Conservation (phyloP, 139 green algal genomes). For the Mesotaenium endlicherianum region DNA sequence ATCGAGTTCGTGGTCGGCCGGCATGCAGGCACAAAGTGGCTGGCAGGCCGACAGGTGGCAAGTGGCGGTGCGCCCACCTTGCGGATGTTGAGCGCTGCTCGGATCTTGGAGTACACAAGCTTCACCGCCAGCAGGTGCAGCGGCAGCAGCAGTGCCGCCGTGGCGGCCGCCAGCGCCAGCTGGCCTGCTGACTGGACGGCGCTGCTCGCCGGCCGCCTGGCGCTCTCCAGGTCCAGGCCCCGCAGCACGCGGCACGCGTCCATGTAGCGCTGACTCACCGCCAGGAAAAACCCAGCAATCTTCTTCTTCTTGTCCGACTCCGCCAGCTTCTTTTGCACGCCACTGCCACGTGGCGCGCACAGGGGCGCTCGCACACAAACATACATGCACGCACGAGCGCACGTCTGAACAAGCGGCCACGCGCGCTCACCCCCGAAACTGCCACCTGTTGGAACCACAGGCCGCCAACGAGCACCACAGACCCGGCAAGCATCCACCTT, state of each 20-base stretch:
- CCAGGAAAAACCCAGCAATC: neutral
- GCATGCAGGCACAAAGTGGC: too few relatives aligned
- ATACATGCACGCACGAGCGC: too few relatives aligned
- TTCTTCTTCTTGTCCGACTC: constrained; percentile 19
- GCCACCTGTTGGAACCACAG: too few relatives aligned
- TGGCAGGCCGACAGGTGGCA: too few relatives aligned
- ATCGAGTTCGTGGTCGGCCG: too few relatives aligned
- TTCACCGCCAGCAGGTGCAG: constrained; percentile 64
- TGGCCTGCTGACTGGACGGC: neutral
- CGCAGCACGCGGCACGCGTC: constrained; percentile 53
- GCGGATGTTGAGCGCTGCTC: constrained; percentile 61
- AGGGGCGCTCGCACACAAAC: too few relatives aligned
- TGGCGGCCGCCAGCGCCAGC: constrained; percentile 59
- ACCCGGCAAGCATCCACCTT: too few relatives aligned
- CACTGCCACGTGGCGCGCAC: constrained; percentile 25
- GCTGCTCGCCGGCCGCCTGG: constrained; percentile 40
- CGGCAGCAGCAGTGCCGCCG: constrained; percentile 63
- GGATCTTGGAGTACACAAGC: constrained; percentile 72
- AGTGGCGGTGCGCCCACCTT: too few relatives aligned
- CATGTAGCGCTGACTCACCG: constrained; percentile 57
- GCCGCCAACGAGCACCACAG: too few relatives aligned
- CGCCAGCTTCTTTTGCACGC: constrained; percentile 66
- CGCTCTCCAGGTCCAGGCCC: constrained; percentile 31
- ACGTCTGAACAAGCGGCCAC: too few relatives aligned
- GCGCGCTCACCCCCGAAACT: too few relatives aligned